A percentile compares a stretch with the other conserved stretches of the same genome.
phyloP scores from a whole-genome alignment of 225 moss, liverwort and hornwort genomes.

The Neckera pumila region DNA sequence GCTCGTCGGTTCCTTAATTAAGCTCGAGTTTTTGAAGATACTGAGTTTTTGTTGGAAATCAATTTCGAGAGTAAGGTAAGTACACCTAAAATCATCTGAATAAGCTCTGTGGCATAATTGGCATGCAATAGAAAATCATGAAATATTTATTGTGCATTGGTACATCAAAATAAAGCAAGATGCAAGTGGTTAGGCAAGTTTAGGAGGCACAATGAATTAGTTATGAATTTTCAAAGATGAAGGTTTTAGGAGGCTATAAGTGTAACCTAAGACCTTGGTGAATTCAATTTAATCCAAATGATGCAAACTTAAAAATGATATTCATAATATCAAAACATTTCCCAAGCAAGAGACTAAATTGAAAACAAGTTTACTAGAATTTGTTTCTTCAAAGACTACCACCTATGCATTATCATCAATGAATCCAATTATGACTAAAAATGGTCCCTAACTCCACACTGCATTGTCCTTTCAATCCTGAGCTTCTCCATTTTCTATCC shows the following conservation, averaged over 20 bases:
- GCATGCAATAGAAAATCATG: too few relatives aligned
- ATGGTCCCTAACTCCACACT: neutral
- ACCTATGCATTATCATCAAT: too few relatives aligned
- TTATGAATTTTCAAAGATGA: neutral
- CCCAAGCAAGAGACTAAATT: neutral
- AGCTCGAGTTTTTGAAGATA: neutral
- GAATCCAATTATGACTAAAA: neutral
- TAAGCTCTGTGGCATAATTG: too few relatives aligned
- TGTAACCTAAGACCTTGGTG: neutral
- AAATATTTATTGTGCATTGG: too few relatives aligned
- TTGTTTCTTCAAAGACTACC: too few relatives aligned
- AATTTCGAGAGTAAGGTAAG: neutral
- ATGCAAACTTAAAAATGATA: neutral
- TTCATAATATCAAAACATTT: neutral
- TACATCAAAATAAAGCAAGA: too few relatives aligned
- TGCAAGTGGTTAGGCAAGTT: too few relatives aligned
- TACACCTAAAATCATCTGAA: too few relatives aligned
- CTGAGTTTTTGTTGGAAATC: neutral
- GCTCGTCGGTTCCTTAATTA: accelerated
- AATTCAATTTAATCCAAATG: neutral
- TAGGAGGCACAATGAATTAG: too few relatives aligned
- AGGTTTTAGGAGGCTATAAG: neutral
- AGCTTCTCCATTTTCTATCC: neutral
- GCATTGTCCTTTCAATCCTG: neutral
- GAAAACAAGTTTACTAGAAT: too few relatives aligned